Evolutionary conservation across 208 protist species (phyloP), one percentile per base, ranked within the genome.

Genomic region (Phytomonas sp.): DNA sequence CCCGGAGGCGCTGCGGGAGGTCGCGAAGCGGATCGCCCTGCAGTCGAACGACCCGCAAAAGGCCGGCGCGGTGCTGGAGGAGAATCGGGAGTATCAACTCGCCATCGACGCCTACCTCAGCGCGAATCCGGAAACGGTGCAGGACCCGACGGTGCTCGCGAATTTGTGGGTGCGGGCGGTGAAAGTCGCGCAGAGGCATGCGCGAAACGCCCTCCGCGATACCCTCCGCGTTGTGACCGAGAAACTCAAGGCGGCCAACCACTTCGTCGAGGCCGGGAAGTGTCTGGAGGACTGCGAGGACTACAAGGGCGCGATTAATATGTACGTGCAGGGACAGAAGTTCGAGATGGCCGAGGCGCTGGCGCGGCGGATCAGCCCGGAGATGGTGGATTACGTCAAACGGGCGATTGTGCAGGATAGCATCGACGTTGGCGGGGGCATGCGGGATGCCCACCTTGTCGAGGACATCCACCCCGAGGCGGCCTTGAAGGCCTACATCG

Each of bases 41-140:
- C 78, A 90, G 73, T 91, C 87, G 42, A 94, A 92, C 68, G 92
- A 94, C 74, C 87, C 95, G 8, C 78, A 95, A 69, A 83, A 91
- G 71, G 92, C 84, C 40, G 97, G 93, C 63, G 77, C 83, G 26
- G 82, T 96, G 74, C 85, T 95, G 61, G 94, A 97, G 78, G 94
- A 97, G 69, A 89, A 83, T 66, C 91, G 96, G 64, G 93, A 99
- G 72, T 98, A 97, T 67, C 76, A 86, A 56, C 78, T 94, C 29
- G 97, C 97, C 12, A 97, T 99, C 63, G 96, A 99, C 69, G 84
- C 90, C n/a, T 98, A 98, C 77, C 83, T 98, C 36, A 82, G 81
- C 66, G 86, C 93, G 7, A 91, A 79, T 0, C 10, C 76, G 19
- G 89, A 94, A 36, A 84, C 76, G 37, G 83, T 92, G 62, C 42